Evolutionary conservation across 176 grass and related monocot genomes (phyloP).

Genomic region (Oryza australiensis): DNA sequence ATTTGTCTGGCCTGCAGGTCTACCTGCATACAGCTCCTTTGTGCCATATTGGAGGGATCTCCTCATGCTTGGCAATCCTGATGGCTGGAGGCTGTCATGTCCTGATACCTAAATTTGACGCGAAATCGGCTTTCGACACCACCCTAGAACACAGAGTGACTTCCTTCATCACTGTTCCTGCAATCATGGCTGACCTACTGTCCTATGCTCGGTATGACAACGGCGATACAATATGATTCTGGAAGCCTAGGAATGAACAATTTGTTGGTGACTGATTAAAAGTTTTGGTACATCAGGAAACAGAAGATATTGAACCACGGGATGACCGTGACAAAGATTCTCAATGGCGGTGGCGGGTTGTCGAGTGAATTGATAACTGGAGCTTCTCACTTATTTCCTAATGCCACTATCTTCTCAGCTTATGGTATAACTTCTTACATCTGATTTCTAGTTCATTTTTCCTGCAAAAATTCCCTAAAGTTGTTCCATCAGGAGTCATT

Average conservation of each 20-base stretch:
- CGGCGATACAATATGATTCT: not conserved
- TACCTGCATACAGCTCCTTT: conserved; percentile 81
- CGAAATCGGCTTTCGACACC: conserved; percentile 50
- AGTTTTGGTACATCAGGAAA: conserved; percentile 45
- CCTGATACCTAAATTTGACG: conserved; percentile 70
- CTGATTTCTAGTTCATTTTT: not conserved
- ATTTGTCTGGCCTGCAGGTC: conserved; percentile 43
- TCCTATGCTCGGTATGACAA: conserved; percentile 52
- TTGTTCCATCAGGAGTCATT: not conserved
- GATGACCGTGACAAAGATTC: conserved; percentile 63
- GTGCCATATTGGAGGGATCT: conserved; percentile 90
- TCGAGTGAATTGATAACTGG: conserved; percentile 50
- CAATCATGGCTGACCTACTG: conserved; percentile 84
- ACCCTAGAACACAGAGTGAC: conserved; percentile 62
- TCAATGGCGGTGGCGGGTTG: conserved; percentile 75
- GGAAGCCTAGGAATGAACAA: not conserved
- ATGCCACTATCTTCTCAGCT: conserved; percentile 71
- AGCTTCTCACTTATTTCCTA: conserved; percentile 55
- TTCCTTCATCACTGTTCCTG: conserved; percentile 85
- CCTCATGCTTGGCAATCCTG: conserved; percentile 74
- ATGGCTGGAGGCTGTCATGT: conserved; percentile 76
- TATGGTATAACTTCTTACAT: conserved; percentile 55
- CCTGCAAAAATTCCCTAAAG: not conserved
- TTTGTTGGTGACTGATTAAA: not conserved
- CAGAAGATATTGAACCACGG: conserved; percentile 14